These are phyloP conservation scores for Barnettozyma salicaria DNA, from an alignment of 805 yeast genomes.

Conservation along the genomic window DNA sequence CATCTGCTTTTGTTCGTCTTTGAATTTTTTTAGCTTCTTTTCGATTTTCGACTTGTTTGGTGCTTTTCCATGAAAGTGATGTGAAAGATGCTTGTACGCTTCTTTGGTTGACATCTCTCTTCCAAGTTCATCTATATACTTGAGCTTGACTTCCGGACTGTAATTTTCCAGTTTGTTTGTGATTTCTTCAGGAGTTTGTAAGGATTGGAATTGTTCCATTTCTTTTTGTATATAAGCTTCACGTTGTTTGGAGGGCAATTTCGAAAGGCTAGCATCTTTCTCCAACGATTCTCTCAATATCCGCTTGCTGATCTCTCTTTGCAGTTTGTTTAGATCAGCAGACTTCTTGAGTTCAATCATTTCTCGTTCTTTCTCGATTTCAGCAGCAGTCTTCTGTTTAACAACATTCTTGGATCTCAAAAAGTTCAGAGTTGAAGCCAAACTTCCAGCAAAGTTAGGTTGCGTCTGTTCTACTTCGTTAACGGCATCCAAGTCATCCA, in stretches of 20 bases:
- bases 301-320: constrained; percentile 15
- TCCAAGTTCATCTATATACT: constrained; percentile 50
- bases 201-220: constrained; percentile 9
- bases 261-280: constrained; percentile 16
- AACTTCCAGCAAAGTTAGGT: constrained; percentile 19
- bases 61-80: constrained; percentile 50
- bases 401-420: constrained; percentile 20
- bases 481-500: too few relatives aligned
- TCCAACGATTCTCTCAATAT: constrained; percentile 12
- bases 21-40: constrained; percentile 18
- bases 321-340: constrained; percentile 14
- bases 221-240: constrained; percentile 30
- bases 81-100: constrained; percentile 56
- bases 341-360: constrained; percentile 13
- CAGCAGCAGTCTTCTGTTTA: constrained; percentile 8
- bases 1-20: constrained; percentile 14
- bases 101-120: constrained; percentile 42
- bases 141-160: constrained; percentile 43
- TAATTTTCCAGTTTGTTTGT: constrained; percentile 27
- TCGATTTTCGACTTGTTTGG: constrained; percentile 20
- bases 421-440: constrained; percentile 21
- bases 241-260: constrained; percentile 37
- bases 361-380: constrained; percentile 11
- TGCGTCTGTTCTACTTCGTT: constrained; percentile 2
- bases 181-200: constrained; percentile 10